Percentiles rank a stretch among this genome's conserved stretches.
phyloP scores from a whole-genome alignment of 2,329 filamentous ascomycete genomes.

The Sporothrix brasiliensis region DNA sequence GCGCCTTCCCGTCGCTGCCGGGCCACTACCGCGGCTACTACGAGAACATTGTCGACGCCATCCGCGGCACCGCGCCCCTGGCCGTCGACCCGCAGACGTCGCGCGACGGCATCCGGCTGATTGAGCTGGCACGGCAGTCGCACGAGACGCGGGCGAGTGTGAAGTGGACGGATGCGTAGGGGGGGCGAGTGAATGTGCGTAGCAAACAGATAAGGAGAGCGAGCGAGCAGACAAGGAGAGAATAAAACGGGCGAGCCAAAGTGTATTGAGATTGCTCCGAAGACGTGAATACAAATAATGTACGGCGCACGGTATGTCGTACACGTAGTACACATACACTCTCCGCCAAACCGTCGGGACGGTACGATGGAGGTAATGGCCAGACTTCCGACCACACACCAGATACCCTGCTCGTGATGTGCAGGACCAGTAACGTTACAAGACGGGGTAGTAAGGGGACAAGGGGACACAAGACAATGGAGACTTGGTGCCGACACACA shows the following conservation, averaged over 20 bases:
- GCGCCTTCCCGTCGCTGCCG: slow-evolving; percentile 45
- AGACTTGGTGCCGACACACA: too few relatives aligned
- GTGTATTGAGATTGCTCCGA: too few relatives aligned
- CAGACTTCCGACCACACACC: too few relatives aligned
- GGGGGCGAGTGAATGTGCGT: neutral
- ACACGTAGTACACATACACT: too few relatives aligned
- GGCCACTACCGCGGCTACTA: slow-evolving; percentile 49
- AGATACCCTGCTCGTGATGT: neutral
- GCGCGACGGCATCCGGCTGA: slow-evolving; percentile 46
- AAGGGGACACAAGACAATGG: too few relatives aligned
- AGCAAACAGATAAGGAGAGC: neutral
- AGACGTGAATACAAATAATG: too few relatives aligned
- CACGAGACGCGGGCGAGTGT: slow-evolving; percentile 33
- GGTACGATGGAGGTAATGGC: too few relatives aligned
- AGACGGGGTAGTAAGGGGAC: neutral
- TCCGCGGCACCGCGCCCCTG: slow-evolving; percentile 46
- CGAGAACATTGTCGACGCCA: slow-evolving; percentile 47
- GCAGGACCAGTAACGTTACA: slow-evolving; percentile 26
- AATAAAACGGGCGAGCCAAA: too few relatives aligned
- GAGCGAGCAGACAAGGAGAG: too few relatives aligned
- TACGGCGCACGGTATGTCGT: too few relatives aligned
- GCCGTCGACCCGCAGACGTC: slow-evolving; percentile 45
- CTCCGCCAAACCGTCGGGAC: too few relatives aligned
- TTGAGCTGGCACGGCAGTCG: slow-evolving; percentile 48
- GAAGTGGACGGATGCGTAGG: slow-evolving; percentile 26